Percentiles rank a stretch among this genome's conserved stretches.
phyloP scores from a whole-genome alignment of 1,284 basidiomycete genomes.

The Austroboletus novae-zelandiae region DNA sequence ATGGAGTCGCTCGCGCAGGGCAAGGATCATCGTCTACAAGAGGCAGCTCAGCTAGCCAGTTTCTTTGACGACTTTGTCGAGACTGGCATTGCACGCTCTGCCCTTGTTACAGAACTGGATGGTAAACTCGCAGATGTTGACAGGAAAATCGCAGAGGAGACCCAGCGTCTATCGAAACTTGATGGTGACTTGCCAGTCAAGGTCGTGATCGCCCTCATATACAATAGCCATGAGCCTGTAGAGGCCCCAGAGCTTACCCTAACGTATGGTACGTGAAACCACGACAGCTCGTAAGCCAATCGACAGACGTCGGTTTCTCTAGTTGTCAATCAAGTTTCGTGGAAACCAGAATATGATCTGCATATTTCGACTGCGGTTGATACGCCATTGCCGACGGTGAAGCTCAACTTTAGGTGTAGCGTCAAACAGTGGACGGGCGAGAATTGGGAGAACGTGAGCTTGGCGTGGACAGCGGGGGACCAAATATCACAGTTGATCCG shows the following conservation, averaged over 20 bases:
- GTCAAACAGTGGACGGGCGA: conserved; percentile 21
- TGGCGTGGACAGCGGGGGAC: conserved; percentile 17
- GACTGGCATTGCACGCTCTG: conserved; percentile 16
- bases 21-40: conserved; percentile 1
- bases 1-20: conserved; percentile 29
- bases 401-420: conserved; percentile 20
- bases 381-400: conserved; percentile 11
- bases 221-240: neutral
- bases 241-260: conserved; percentile 16
- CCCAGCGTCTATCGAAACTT: conserved; percentile 5
- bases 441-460: conserved; percentile 22
- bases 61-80: conserved; percentile 27
- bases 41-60: conserved; percentile 15
- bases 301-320: neutral
- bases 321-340: conserved; percentile 17
- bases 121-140: conserved; percentile 12
- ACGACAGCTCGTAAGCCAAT: neutral
- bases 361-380: conserved; percentile 10
- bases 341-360: conserved; percentile 22
- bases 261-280: conserved; percentile 16
- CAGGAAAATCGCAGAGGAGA: conserved; percentile 16
- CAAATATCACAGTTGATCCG: conserved; percentile 12
- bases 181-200: conserved; percentile 1
- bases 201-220: conserved; percentile 10
- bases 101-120: conserved; percentile 18